A percentile compares a stretch with the other conserved stretches of the same genome.
Evolutionary conservation across 331 rosid genomes (phyloP).

Genomic region (Ulmus americana): DNA sequence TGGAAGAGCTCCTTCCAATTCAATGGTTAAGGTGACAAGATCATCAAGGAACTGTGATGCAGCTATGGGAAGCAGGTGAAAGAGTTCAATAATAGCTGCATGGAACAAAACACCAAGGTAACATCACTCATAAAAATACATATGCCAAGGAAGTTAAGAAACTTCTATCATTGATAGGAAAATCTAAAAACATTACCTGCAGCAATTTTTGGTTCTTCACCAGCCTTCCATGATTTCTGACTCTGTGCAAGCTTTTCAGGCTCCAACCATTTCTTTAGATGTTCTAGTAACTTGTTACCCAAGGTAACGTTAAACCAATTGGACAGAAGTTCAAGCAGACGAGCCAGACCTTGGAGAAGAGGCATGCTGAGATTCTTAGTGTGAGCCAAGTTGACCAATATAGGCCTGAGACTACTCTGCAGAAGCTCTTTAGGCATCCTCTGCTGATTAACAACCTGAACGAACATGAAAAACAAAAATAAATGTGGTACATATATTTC

Average conservation of each 20-base stretch:
- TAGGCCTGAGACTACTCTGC: conserved; percentile 97
- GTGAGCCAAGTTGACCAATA: conserved; percentile 89
- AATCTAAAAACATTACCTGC: conserved; percentile 54
- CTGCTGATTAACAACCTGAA: conserved; percentile 91
- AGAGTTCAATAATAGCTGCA: conserved; percentile 97
- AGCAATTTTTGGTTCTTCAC: conserved; percentile 99
- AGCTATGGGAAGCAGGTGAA: conserved; percentile 92
- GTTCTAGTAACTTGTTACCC: conserved; percentile 89
- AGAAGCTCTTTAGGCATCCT: conserved; percentile 93
- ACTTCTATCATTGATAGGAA: conserved; percentile 20
- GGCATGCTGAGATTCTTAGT: conserved; percentile 97
- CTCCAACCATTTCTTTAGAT: conserved; percentile 96
- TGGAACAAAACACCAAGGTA: conserved; percentile 18
- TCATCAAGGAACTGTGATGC: conserved; percentile 97
- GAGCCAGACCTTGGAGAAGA: conserved; percentile 95
- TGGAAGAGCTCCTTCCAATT: conserved; percentile 95
- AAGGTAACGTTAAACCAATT: conserved; percentile 96
- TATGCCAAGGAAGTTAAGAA: conserved; percentile 13
- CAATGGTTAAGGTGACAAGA: conserved; percentile 93
- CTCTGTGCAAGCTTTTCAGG: conserved; percentile 96
- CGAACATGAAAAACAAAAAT: conserved; percentile 10
- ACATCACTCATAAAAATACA: conserved; percentile 17
- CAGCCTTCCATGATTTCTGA: conserved; percentile 97
- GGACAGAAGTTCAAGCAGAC: conserved; percentile 88
- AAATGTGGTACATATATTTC: conserved; percentile 10